Percentiles rank a stretch among this genome's conserved stretches.
Evolutionary conservation across 345 rosid species (phyloP).

Genomic region (Mallotus nudiflorus): DNA sequence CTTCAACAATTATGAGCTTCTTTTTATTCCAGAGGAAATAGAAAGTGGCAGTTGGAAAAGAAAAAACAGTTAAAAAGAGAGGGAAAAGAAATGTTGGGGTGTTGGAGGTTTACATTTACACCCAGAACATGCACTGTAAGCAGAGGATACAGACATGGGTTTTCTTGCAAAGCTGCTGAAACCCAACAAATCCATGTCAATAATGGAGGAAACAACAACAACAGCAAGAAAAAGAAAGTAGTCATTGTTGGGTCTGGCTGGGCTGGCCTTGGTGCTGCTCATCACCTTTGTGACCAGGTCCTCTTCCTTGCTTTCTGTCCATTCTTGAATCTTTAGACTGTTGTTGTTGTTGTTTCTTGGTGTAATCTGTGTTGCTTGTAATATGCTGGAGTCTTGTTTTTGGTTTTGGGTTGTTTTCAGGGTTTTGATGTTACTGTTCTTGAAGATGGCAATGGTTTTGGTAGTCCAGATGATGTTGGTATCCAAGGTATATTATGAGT

Average conservation of each 20-base stretch:
- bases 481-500: slow-evolving; percentile 43
- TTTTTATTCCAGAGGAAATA: too few species aligned
- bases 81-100: slow-evolving; percentile 28
- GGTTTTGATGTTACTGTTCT: slow-evolving; percentile 60
- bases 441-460: slow-evolving; percentile 49
- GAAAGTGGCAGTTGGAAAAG: neutral
- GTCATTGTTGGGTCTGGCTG: slow-evolving; percentile 66
- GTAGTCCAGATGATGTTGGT: slow-evolving; percentile 47
- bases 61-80: neutral
- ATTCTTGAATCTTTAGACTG: neutral
- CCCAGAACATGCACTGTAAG: neutral
- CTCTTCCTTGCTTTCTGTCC: neutral
- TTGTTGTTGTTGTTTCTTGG: neutral
- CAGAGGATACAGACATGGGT: slow-evolving; percentile 11
- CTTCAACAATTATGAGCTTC: too few species aligned
- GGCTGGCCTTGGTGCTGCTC: slow-evolving; percentile 67
- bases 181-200: slow-evolving; percentile 13
- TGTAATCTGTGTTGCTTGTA: neutral
- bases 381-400: neutral
- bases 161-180: slow-evolving; percentile 27
- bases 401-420: slow-evolving; percentile 26
- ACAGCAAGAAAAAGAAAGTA: slow-evolving; percentile 34
- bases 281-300: slow-evolving; percentile 59
- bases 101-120: slow-evolving; percentile 20
- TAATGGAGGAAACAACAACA: slow-evolving; percentile 14